These are phyloP conservation scores for Pythium volutum DNA, from an alignment of 352 stramenopile species.

Conservation along the genomic window DNA sequence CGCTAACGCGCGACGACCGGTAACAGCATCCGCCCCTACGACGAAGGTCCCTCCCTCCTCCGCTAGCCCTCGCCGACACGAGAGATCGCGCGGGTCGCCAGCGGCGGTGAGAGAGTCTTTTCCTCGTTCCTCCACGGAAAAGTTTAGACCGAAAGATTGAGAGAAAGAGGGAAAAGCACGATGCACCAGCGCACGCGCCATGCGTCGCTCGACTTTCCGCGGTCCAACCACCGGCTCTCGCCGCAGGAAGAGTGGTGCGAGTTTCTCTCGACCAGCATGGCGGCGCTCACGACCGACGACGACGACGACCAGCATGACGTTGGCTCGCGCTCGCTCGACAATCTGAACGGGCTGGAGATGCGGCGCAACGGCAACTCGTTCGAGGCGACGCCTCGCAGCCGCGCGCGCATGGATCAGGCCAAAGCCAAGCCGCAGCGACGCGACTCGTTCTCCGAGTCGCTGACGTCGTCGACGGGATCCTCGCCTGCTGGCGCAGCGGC, in stretches of 20 bases:
- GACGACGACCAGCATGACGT: slow-evolving; percentile 28
- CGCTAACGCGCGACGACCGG: background rate
- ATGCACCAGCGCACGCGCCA: slow-evolving; percentile 33
- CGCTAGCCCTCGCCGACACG: background rate
- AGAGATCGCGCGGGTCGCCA: background rate
- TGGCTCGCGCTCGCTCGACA: slow-evolving; percentile 27
- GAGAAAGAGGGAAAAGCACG: background rate
- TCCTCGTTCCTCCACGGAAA: background rate
- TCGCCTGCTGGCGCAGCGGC: slow-evolving; percentile 21
- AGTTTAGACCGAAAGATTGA: background rate
- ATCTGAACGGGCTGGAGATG: slow-evolving; percentile 24
- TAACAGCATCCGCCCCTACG: background rate
- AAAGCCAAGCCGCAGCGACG: slow-evolving; percentile 17
- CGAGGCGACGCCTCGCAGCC: background rate
- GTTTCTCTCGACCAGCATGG: slow-evolving; percentile 35
- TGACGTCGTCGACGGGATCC: slow-evolving; percentile 30
- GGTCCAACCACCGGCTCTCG: slow-evolving; percentile 24
- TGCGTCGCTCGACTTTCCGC: slow-evolving; percentile 33
- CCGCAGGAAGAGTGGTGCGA: slow-evolving; percentile 33
- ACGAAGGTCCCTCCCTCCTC: background rate
- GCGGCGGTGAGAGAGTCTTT: background rate
- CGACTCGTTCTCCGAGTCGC: slow-evolving; percentile 31
- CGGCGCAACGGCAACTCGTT: slow-evolving; percentile 12
- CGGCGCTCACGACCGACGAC: slow-evolving; percentile 31
- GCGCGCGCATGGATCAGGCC: slow-evolving; percentile 7